phyloP scores from a whole-genome alignment of 2,329 filamentous ascomycete species.

The Beauveria sp. region DNA sequence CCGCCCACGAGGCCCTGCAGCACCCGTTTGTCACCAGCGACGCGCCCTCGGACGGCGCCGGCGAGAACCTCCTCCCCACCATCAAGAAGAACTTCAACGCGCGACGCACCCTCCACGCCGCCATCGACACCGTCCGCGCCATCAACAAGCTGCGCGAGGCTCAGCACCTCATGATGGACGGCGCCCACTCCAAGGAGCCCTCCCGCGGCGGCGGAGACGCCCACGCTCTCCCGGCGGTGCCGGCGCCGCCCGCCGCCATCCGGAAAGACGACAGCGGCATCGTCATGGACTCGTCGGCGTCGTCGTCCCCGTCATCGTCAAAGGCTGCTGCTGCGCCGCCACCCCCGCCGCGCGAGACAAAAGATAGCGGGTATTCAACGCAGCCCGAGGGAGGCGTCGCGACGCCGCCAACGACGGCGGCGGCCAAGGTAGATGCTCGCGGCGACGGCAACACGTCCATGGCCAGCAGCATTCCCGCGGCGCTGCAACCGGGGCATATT shows the following conservation, averaged over 20 bases:
- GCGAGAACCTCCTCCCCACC: conserved; percentile 57
- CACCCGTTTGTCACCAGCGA: conserved; percentile 57
- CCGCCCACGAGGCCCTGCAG: conserved; percentile 69
- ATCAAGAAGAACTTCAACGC: conserved; percentile 72
- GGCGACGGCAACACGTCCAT: conserved; percentile 38
- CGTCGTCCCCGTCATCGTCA: too few relatives aligned
- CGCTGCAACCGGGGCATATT: conserved; percentile 46
- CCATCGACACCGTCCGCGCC: conserved; percentile 62
- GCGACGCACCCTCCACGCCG: conserved; percentile 58
- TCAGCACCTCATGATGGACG: conserved; percentile 55
- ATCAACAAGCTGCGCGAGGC: conserved; percentile 65
- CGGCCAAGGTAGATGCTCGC: not conserved
- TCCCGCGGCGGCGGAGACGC: conserved; percentile 22
- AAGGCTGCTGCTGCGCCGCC: not conserved
- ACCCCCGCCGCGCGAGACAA: conserved; percentile 16
- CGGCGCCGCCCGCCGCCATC: conserved; percentile 14
- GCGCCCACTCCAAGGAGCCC: conserved; percentile 45
- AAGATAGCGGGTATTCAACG: conserved; percentile 44
- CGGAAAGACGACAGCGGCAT: conserved; percentile 40
- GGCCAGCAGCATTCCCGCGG: conserved; percentile 39
- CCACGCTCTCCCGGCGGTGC: conserved; percentile 10
- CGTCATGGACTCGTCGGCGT: conserved; percentile 20
- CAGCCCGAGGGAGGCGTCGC: conserved; percentile 20
- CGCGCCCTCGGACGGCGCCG: conserved; percentile 37
- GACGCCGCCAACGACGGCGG: not conserved